These are phyloP conservation scores for Apiospora pterosperma DNA, from an alignment of 2,329 filamentous ascomycete genomes.

Conservation along the genomic window DNA sequence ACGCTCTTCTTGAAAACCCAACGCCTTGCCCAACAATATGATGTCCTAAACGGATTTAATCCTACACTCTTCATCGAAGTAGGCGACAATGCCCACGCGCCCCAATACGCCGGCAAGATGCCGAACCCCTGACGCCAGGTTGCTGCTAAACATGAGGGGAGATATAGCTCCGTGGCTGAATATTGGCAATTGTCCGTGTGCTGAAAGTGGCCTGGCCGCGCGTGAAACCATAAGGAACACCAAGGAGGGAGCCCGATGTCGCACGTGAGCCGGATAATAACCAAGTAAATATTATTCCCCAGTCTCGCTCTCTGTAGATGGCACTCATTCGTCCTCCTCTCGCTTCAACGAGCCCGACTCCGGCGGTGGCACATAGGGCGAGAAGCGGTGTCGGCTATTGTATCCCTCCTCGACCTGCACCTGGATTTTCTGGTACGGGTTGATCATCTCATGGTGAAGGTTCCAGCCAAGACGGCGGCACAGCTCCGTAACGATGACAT, in stretches of 20 bases:
- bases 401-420: slow-evolving; percentile 48
- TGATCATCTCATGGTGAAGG: slow-evolving; percentile 78
- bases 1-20: no score
- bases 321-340: background rate
- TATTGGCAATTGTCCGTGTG: background rate
- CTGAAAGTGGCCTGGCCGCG: background rate
- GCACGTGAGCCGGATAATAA: background rate
- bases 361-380: background rate
- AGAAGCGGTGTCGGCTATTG: slow-evolving; percentile 40
- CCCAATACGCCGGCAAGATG: background rate
- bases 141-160: background rate
- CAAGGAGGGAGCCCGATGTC: background rate
- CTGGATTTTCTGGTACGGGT: slow-evolving; percentile 58
- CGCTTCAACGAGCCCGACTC: slow-evolving; percentile 1
- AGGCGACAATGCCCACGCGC: background rate
- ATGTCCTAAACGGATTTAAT: background rate
- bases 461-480: slow-evolving; percentile 79
- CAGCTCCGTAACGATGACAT: slow-evolving; percentile 83
- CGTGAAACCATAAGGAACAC: background rate
- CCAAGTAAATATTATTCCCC: background rate
- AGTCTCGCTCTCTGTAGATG: background rate
- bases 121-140: background rate
- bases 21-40: background rate
- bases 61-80: background rate
- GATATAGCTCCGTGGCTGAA: background rate